phyloP scores from a whole-genome alignment of 1,139 yeast genomes.

The Kodamaea plutei region DNA sequence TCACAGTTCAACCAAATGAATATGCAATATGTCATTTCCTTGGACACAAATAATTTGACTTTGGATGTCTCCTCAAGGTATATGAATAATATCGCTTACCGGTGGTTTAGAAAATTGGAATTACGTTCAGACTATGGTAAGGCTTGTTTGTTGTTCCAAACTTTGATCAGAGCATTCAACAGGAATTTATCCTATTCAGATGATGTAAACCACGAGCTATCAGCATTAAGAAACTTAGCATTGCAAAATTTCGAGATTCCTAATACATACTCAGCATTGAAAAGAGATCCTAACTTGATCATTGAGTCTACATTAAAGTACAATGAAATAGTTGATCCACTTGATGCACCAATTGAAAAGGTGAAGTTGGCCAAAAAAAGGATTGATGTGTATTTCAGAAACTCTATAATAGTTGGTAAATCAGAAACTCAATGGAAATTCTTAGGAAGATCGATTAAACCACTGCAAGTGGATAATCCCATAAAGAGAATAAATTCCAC shows the following conservation, averaged over 20 bases:
- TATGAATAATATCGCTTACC: conserved; percentile 30
- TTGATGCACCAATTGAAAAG: conserved; percentile 13
- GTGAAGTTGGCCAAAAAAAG: conserved; percentile 15
- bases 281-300: conserved; percentile 28
- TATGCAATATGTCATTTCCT: conserved; percentile 31
- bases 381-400: conserved; percentile 23
- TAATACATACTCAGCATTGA: conserved; percentile 25
- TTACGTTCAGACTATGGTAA: conserved; percentile 30
- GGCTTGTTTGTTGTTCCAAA: conserved; percentile 23
- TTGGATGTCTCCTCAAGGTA: conserved; percentile 35
- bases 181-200: conserved; percentile 5
- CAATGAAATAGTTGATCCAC: conserved; percentile 24
- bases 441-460: conserved; percentile 30
- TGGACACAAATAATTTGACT: conserved; percentile 17
- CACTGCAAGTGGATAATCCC: conserved; percentile 17
- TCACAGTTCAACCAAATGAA: conserved; percentile 30
- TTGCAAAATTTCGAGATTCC: conserved; percentile 27
- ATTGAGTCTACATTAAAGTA: conserved; percentile 25
- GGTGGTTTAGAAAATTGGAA: conserved; percentile 31
- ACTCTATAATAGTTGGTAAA: conserved; percentile 27
- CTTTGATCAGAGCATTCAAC: conserved; percentile 24
- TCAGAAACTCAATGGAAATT: conserved; percentile 39
- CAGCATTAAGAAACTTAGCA: conserved; percentile 22
- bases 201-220: conserved; percentile 18
- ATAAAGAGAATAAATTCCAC: conserved; percentile 21